Conservation (phyloP, 257 asterid genomes). For the Leptodermis oblonga region DNA sequence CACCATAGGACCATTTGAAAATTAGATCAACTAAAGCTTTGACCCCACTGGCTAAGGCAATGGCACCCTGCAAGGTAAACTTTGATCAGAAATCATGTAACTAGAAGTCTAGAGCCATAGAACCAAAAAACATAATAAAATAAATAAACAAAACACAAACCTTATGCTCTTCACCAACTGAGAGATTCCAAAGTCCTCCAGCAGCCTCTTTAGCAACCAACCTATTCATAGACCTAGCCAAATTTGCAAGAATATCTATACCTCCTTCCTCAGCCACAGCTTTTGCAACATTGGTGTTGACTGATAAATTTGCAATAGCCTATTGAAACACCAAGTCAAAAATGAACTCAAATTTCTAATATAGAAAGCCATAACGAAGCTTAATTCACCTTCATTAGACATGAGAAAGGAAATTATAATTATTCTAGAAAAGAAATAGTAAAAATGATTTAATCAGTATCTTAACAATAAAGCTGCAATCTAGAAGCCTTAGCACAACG, state of each 20-base stretch:
- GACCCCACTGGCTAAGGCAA: conserved; percentile 83
- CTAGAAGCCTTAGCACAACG: conserved; percentile 8
- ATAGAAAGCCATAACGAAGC: conserved; percentile 3
- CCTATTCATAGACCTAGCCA: conserved; percentile 72
- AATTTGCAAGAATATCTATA: conserved; percentile 47
- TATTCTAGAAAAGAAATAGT: background rate
- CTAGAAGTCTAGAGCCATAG: background rate
- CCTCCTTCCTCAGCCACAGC: conserved; percentile 95
- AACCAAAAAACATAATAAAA: background rate
- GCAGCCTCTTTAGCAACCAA: conserved; percentile 88
- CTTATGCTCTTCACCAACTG: conserved; percentile 87
- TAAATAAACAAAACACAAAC: conserved; percentile 26
- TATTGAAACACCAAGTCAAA: conserved; percentile 26
- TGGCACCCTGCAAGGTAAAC: conserved; percentile 50
- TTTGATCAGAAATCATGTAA: conserved; percentile 12
- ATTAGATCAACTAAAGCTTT: conserved; percentile 80
- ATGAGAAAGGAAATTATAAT: background rate
- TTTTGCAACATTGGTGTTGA: conserved; percentile 79
- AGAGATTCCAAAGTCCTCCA: conserved; percentile 90
- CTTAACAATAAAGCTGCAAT: background rate
- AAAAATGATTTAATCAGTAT: background rate
- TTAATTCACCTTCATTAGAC: background rate
- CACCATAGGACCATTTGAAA: conserved; percentile 69
- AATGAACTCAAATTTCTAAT: background rate
- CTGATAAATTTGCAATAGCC: conserved; percentile 83